Base-by-base conservation (phyloP, 805 yeast species). In the Ogataea zsoltii region DNA sequence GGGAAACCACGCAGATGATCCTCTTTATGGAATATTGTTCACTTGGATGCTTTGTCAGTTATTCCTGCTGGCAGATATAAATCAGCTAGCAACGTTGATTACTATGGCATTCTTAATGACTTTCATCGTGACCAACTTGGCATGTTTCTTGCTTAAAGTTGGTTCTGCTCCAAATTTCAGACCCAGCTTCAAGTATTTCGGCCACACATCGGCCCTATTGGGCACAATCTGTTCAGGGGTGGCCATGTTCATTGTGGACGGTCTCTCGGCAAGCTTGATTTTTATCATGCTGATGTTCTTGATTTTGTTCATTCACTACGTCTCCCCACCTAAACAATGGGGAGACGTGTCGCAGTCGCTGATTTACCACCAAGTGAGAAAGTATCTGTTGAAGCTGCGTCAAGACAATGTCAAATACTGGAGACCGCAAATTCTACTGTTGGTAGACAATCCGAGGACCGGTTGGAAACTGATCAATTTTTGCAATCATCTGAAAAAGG, bases 101-200 rank as follows among this genome's bases (percentile, higher is more conserved):
- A 92, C 98, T 1, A 90, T 95, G 97, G 96, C 99, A 0, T 92
- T 90, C 58, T 72, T 94, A 42, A 88, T 92, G 94, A 94, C 99
- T 0, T 94, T 94, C 58, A 84, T 92, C 38, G 96, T 92, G 2
- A 90, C 96, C 29, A 94, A 94, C 59, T 66, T 92, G 51, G 98
- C 99, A 2, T 95, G 99, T 63, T 90, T 92, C 61, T 66, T 94
- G 42, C 73, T 94, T 55, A 85, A 84, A 51, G 69, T 94, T 4
- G 92, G 97, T 0, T 80, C 96, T 1, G 99, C 99, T 4, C 99
- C 99, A n/a, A 94, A 95, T 63, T 94, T 94, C 67, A 74, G 99
- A 58, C 99, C 99, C 3, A 88, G 96, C 3, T 94, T 94, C 74
- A 83, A 79, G 46, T 94, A 83, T 58, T 94, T 94, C 69, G 85